Conservation (phyloP, 2,329 filamentous ascomycete species). For the Penicillium nordicum region DNA sequence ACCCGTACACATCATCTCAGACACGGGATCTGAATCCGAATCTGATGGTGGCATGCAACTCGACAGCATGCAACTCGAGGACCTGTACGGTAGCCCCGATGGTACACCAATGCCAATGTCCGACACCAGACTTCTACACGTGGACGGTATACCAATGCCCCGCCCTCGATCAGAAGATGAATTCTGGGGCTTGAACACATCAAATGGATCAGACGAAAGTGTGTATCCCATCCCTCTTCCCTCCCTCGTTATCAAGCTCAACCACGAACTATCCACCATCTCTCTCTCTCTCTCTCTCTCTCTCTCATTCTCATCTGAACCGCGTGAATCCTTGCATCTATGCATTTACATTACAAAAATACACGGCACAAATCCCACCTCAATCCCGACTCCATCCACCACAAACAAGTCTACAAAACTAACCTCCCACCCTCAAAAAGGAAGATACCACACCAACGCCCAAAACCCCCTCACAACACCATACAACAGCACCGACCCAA, state of each 20-base stretch:
- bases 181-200: not conserved
- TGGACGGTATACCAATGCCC: not conserved
- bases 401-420: not conserved
- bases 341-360: not conserved
- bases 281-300: too few relatives aligned
- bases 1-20: conserved; percentile 14
- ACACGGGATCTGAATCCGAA: conserved; percentile 18
- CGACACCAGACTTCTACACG: not conserved
- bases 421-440: not conserved
- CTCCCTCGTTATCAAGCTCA: not conserved
- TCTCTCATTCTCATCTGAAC: not conserved
- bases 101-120: not conserved
- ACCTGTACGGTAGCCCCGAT: not conserved
- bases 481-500: not conserved
- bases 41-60: conserved; percentile 27
- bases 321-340: not conserved
- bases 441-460: not conserved
- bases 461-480: not conserved
- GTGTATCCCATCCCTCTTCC: not conserved
- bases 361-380: too few relatives aligned
- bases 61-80: conserved; percentile 3
- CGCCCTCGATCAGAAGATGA: not conserved
- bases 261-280: too few relatives aligned
- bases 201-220: not conserved
- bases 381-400: not conserved